Conservation (phyloP, 2,329 filamentous ascomycete genomes). For the Penicillium fuscoglaucum region DNA sequence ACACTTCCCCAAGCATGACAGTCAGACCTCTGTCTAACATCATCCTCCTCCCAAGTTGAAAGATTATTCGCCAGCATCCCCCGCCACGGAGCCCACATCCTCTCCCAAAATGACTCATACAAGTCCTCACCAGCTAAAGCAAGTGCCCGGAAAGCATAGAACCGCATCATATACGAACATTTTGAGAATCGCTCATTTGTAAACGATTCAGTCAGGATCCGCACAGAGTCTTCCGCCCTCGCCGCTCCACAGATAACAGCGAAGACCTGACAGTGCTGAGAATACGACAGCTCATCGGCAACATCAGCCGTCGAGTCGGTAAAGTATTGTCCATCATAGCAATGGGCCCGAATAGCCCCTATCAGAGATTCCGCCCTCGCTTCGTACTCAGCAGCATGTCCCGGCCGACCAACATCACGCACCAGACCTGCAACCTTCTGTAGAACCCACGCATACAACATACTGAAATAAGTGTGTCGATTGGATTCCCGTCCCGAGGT, state of each 20-base stretch:
- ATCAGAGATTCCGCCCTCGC: slow-evolving; percentile 20
- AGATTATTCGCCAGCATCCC: slow-evolving; percentile 41
- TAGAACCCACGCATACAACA: slow-evolving; percentile 43
- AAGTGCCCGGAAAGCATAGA: slow-evolving; percentile 44
- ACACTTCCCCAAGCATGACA: slow-evolving; percentile 49
- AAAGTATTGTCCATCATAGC: slow-evolving; percentile 34
- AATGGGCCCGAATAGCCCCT: slow-evolving; percentile 27
- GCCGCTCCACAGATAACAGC: slow-evolving; percentile 31
- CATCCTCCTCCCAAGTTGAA: slow-evolving; percentile 47
- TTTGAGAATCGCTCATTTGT: slow-evolving; percentile 31
- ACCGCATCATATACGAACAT: slow-evolving; percentile 44
- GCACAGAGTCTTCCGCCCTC: slow-evolving; percentile 8
- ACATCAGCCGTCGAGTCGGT: slow-evolving; percentile 36
- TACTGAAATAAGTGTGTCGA: slow-evolving; percentile 44
- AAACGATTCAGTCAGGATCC: slow-evolving; percentile 33
- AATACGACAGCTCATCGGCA: slow-evolving; percentile 23
- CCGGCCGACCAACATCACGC: slow-evolving; percentile 35
- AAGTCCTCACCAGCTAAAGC: slow-evolving; percentile 32
- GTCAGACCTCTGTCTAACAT: slow-evolving; percentile 46
- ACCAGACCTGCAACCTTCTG: slow-evolving; percentile 36
- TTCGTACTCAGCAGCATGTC: slow-evolving; percentile 32
- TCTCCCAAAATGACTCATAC: slow-evolving; percentile 38
- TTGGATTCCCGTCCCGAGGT: slow-evolving; percentile 40
- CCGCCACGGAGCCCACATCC: slow-evolving; percentile 41
- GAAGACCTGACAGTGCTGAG: slow-evolving; percentile 36